Conservation (phyloP, 2,329 filamentous ascomycete genomes). For the Fusarium sp. region DNA sequence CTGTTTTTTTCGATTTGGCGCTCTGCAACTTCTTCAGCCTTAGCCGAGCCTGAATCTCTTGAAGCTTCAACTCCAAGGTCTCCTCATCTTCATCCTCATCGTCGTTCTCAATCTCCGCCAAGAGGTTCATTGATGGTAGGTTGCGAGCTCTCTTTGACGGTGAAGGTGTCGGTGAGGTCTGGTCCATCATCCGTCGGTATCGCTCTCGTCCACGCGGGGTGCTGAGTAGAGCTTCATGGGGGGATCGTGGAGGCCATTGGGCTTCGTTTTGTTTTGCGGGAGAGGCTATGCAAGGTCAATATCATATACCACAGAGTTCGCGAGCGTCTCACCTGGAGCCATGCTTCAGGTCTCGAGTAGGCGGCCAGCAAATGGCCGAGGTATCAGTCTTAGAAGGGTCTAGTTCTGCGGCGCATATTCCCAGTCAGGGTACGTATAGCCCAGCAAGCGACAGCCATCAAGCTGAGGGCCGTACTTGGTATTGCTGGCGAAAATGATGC, state of each 20-base stretch:
- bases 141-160: conserved; percentile 59
- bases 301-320: conserved; percentile 7
- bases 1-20: conserved; percentile 50
- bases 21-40: conserved; percentile 90
- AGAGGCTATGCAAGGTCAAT: conserved; percentile 43
- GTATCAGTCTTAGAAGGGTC: conserved; percentile 34
- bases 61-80: conserved; percentile 86
- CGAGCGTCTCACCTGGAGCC: conserved; percentile 47
- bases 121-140: conserved; percentile 51
- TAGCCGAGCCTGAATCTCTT: conserved; percentile 89
- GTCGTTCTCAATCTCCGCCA: conserved; percentile 57
- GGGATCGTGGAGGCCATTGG: conserved; percentile 78
- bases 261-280: conserved; percentile 62
- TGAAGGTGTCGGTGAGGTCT: conserved; percentile 78
- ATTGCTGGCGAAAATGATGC: conserved; percentile 23
- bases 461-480: conserved; percentile 15
- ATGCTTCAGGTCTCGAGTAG: conserved; percentile 36
- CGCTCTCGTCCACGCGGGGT: conserved; percentile 86
- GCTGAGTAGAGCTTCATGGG: conserved; percentile 74
- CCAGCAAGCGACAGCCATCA: conserved; percentile 41
- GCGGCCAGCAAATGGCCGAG: conserved; percentile 34
- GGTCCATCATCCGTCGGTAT: conserved; percentile 77
- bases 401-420: conserved; percentile 40
- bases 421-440: conserved; percentile 34
- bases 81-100: conserved; percentile 89